Percentiles rank a stretch among this genome's conserved stretches.
Conservation (phyloP, 2,329 filamentous ascomycete species). For the Dactylella cylindrospora region DNA sequence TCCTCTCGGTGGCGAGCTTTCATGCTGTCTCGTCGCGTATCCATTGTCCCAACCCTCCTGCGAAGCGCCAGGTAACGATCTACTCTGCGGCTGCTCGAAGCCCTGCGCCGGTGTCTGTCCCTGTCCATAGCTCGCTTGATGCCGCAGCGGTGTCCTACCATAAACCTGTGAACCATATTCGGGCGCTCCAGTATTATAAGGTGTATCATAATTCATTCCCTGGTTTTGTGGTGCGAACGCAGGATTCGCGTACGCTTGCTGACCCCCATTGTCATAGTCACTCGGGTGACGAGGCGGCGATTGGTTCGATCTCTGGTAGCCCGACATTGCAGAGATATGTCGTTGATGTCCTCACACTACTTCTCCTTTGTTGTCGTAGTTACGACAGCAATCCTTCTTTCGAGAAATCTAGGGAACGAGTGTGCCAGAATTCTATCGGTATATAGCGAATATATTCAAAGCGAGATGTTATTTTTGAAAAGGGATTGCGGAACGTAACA, state of each 20-base stretch:
- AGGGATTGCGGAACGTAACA: neutral
- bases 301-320: constrained; percentile 19
- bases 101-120: neutral
- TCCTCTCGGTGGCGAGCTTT: constrained; percentile 1
- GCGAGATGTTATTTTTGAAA: no score
- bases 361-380: no score
- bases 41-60: constrained; percentile 17
- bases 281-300: constrained; percentile 10
- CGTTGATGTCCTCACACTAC: no score
- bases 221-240: constrained; percentile 13
- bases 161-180: constrained; percentile 22
- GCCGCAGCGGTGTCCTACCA: constrained; percentile 33
- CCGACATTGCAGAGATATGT: constrained; percentile 22
- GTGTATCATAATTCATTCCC: constrained; percentile 25
- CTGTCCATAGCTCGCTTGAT: constrained; percentile 33
- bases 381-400: constrained; percentile 2
- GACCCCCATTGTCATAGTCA: constrained; percentile 4
- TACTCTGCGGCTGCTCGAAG: constrained; percentile 15
- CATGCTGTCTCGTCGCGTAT: neutral
- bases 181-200: constrained; percentile 5
- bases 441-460: constrained; percentile 10
- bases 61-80: constrained; percentile 11
- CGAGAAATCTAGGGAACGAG: constrained; percentile 13
- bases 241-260: constrained; percentile 26
- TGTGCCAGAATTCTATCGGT: no score